phyloP scores from a whole-genome alignment of 192 early-diverging fungal species.

The Gonapodya prolifera region DNA sequence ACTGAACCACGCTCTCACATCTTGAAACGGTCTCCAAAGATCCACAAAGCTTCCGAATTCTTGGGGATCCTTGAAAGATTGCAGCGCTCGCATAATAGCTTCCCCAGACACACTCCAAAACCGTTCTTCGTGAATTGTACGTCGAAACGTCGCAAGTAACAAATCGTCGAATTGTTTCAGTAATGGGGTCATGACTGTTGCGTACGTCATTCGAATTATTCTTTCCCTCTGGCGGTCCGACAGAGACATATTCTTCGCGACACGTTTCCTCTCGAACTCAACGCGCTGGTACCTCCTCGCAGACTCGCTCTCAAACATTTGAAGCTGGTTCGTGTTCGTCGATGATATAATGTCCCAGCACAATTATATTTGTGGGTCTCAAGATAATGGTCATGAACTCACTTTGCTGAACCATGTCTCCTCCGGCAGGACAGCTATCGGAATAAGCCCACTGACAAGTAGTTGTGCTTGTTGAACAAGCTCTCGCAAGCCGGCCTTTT shows the following conservation, averaged over 20 bases:
- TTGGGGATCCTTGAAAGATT: slow-evolving; percentile 24
- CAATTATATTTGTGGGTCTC: background rate
- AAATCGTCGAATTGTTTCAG: slow-evolving; percentile 39
- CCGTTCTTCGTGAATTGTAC: slow-evolving; percentile 54
- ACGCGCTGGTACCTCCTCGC: background rate
- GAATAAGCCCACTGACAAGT: background rate
- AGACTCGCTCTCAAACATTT: background rate
- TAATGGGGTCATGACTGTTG: slow-evolving; percentile 42
- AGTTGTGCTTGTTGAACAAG: background rate
- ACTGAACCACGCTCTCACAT: slow-evolving; percentile 31
- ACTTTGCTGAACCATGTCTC: background rate
- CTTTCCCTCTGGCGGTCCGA: slow-evolving; percentile 23
- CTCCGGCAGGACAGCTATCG: background rate
- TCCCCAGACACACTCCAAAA: slow-evolving; percentile 41
- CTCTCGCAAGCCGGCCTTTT: background rate
- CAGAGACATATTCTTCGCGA: slow-evolving; percentile 27
- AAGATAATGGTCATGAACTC: background rate
- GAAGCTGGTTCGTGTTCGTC: background rate
- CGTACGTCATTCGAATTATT: slow-evolving; percentile 35
- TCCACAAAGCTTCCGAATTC: slow-evolving; percentile 27
- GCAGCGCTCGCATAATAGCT: slow-evolving; percentile 39
- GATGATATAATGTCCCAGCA: background rate
- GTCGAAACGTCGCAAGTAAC: slow-evolving; percentile 22
- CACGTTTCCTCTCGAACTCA: slow-evolving; percentile 28
- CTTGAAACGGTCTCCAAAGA: slow-evolving; percentile 43